These are phyloP conservation scores for Aspergillus sp. DNA, from an alignment of 2,329 filamentous ascomycete species.

Conservation along the genomic window DNA sequence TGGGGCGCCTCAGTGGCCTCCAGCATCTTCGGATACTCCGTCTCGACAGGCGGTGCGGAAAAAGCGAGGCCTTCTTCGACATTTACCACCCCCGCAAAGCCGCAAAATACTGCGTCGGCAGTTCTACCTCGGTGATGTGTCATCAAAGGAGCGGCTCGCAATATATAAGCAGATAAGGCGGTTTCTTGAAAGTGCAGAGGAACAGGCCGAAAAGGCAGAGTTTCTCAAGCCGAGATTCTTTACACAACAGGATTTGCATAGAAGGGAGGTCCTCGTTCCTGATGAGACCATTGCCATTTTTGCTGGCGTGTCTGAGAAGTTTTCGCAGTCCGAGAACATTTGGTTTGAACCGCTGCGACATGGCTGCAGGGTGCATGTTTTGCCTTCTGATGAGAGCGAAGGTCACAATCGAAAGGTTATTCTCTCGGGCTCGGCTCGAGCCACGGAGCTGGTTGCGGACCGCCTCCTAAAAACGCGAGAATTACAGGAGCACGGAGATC, in stretches of 20 bases:
- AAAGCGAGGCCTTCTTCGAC: not conserved
- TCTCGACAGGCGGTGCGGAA: not conserved
- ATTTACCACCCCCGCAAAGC: not conserved
- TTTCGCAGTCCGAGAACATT: slow-evolving; percentile 36
- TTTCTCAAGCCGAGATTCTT: not conserved
- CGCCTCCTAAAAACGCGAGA: slow-evolving; percentile 24
- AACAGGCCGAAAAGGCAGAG: not conserved
- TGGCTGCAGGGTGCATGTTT: slow-evolving; percentile 40
- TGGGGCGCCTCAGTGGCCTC: no score
- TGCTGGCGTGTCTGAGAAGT: slow-evolving; percentile 29
- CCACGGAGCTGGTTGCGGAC: slow-evolving; percentile 31
- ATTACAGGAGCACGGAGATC: slow-evolving; percentile 27
- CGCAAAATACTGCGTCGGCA: not conserved
- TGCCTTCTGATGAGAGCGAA: slow-evolving; percentile 29
- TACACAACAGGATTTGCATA: not conserved
- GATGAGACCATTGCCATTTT: slow-evolving; percentile 37
- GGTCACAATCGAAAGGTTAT: slow-evolving; percentile 35
- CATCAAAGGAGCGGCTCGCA: not conserved
- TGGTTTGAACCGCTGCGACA: slow-evolving; percentile 35
- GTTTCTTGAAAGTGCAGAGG: not conserved
- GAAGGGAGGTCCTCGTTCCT: slow-evolving; percentile 27
- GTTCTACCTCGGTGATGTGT: not conserved
- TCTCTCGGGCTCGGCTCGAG: slow-evolving; percentile 35
- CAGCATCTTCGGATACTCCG: not conserved
- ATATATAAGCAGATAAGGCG: not conserved